Evolutionary conservation across 495 filamentous ascomycete species (phyloP), one percentile per base, ranked within the genome.

Genomic region (Podospora comata): DNA sequence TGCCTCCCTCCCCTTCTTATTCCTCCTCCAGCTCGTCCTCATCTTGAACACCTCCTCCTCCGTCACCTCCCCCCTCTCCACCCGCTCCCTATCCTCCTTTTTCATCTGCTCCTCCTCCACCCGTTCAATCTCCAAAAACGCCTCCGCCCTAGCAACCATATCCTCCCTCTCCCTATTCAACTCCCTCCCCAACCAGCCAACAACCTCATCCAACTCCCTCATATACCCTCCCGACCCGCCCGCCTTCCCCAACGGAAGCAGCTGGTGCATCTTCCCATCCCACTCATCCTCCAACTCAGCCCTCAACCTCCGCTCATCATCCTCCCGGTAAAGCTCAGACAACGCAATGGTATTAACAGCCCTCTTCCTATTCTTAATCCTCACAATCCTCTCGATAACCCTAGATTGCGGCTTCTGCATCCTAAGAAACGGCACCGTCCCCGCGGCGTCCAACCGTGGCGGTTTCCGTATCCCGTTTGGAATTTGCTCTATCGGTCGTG

Each of bases 381-480:
- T 76, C 15, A 95, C 75, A 0, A 90, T 78, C 3, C 83, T 76
- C 68, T 83, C 85, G 4, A 94, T 78, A 48, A 77, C 77, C 34
- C 73, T 70, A 5, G 90, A 83, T 71, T 92, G 89, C 7, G 90
- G 90, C 74, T 92, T 93, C 68, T 81, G 84, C 62, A 91, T 75
- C 27, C 90, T 87, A 57, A 95, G 76, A 67, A 93, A 89, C 0
- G 92, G 90, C n/a, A 91, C 69, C 30, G 84, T 85, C 53, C 79
- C 78, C 2, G 87, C 85, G 1, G 65, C 69, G 67, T 86, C 85
- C 2, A 93, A 75, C 0, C 76, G 77, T 0, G 92, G 91, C 3
- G 93, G 74, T 61, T 80, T 81, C 18, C 90, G 85, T 56, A 82
- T 82, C 9, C 85, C 85, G 28, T 82, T 85, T 58, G 66, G 74